Conservation (phyloP, 495 filamentous ascomycete species). For the Penicillium goetzii region DNA sequence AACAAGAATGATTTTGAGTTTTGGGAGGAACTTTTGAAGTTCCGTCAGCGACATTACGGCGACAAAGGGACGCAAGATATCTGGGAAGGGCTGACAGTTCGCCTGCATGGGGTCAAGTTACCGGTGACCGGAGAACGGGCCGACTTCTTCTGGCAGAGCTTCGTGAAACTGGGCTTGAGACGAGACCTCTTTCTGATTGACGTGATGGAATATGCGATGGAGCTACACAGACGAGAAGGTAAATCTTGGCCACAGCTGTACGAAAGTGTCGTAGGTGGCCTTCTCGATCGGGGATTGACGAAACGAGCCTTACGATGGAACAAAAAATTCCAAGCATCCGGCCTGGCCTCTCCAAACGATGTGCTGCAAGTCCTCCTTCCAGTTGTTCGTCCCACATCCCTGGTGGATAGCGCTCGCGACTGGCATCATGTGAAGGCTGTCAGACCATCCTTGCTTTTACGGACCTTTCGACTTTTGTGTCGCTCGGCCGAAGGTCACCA, state of each 20-base stretch:
- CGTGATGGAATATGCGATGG: conserved; percentile 58
- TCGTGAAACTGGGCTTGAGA: conserved; percentile 54
- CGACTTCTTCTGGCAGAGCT: conserved; percentile 59
- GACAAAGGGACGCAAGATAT: conserved; percentile 60
- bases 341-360: conserved; percentile 36
- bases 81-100: conserved; percentile 61
- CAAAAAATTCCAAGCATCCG: conserved; percentile 38
- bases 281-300: conserved; percentile 41
- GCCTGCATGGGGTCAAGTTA: conserved; percentile 45
- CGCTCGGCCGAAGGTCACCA: conserved; percentile 44
- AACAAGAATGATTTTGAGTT: conserved; percentile 57
- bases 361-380: conserved; percentile 41
- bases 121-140: conserved; percentile 54
- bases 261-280: conserved; percentile 50
- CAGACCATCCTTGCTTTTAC: conserved; percentile 22
- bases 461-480: conserved; percentile 55
- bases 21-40: conserved; percentile 68
- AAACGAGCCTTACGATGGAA: conserved; percentile 54
- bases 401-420: conserved; percentile 14
- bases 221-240: conserved; percentile 49
- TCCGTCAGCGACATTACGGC: conserved; percentile 63
- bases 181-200: conserved; percentile 52
- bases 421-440: conserved; percentile 1
- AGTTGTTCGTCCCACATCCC: conserved; percentile 25
- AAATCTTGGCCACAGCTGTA: conserved; percentile 54